Evolutionary conservation across 805 yeast species (phyloP).

Genomic region (Ogataea pini): DNA sequence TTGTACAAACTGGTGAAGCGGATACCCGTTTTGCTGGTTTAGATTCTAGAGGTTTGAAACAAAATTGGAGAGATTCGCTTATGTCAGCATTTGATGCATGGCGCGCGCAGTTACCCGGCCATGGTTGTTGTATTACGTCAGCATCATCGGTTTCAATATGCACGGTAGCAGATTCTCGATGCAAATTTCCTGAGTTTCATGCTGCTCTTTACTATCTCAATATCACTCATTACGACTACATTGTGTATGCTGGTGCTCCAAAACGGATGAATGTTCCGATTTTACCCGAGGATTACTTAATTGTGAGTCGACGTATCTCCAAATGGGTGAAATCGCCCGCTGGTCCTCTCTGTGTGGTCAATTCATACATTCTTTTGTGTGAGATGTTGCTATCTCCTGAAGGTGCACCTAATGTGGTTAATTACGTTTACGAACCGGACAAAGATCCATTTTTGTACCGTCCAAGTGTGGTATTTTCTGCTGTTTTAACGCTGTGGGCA

Average conservation of each 20-base stretch:
- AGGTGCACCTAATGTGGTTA: conserved; percentile 29
- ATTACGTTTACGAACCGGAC: conserved; percentile 37
- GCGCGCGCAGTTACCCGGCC: conserved; percentile 41
- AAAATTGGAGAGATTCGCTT: conserved; percentile 65
- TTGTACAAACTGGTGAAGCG: conserved; percentile 59
- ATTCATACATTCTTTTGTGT: conserved; percentile 55
- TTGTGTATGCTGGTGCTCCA: conserved; percentile 77
- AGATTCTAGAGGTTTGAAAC: conserved; percentile 36
- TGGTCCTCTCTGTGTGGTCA: conserved; percentile 52
- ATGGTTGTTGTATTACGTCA: conserved; percentile 22
- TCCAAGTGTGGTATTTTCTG: conserved; percentile 40
- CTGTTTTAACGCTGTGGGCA: conserved; percentile 47
- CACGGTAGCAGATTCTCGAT: conserved; percentile 37
- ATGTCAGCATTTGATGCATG: conserved; percentile 66
- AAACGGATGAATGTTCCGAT: conserved; percentile 67
- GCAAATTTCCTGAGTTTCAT: conserved; percentile 65
- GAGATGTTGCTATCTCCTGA: conserved; percentile 50
- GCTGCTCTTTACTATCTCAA: conserved; percentile 65
- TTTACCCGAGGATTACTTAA: conserved; percentile 50
- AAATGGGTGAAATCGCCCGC: conserved; percentile 47
- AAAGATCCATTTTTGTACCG: conserved; percentile 34
- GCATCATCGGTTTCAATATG: conserved; percentile 4
- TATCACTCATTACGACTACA: conserved; percentile 70
- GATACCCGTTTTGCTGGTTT: conserved; percentile 48
- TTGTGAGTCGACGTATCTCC: conserved; percentile 46